Evolutionary conservation across 441 rosid species (phyloP).

Genomic region (Pelargonium myrrhifolium): DNA sequence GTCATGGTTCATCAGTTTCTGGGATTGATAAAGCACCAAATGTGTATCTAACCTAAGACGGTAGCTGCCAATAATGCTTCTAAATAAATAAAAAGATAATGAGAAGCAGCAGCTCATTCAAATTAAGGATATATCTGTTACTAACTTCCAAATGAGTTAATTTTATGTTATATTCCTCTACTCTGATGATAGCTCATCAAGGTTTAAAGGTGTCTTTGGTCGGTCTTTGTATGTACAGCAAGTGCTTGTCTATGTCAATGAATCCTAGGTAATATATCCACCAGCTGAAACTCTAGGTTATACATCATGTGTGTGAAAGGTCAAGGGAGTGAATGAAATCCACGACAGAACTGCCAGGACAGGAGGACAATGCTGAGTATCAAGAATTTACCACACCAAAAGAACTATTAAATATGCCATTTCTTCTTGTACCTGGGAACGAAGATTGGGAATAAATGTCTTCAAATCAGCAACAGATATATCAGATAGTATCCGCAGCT

Average conservation of each 20-base stretch:
- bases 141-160: too few relatives aligned
- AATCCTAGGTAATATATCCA: not conserved
- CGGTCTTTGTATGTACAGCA: not conserved
- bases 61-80: too few relatives aligned
- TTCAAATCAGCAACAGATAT: constrained; percentile 65
- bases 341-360: not conserved
- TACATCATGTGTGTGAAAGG: not conserved
- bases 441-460: constrained; percentile 69
- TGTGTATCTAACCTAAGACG: too few relatives aligned
- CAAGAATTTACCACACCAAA: constrained; percentile 3
- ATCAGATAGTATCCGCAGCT: constrained; percentile 50
- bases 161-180: too few relatives aligned
- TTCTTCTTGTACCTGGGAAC: constrained; percentile 61
- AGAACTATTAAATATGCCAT: constrained; percentile 4
- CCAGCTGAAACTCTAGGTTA: constrained; percentile 1
- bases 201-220: not conserved
- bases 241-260: not conserved
- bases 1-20: too few relatives aligned
- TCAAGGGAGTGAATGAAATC: not conserved
- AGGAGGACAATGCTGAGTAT: constrained; percentile 2
- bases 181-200: too few relatives aligned
- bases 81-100: too few relatives aligned
- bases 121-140: too few relatives aligned
- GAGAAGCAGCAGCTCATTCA: too few relatives aligned
- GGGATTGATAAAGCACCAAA: too few relatives aligned